Base-by-base conservation (phyloP, 306 rosid genomes). In the Castanospermum australe region DNA sequence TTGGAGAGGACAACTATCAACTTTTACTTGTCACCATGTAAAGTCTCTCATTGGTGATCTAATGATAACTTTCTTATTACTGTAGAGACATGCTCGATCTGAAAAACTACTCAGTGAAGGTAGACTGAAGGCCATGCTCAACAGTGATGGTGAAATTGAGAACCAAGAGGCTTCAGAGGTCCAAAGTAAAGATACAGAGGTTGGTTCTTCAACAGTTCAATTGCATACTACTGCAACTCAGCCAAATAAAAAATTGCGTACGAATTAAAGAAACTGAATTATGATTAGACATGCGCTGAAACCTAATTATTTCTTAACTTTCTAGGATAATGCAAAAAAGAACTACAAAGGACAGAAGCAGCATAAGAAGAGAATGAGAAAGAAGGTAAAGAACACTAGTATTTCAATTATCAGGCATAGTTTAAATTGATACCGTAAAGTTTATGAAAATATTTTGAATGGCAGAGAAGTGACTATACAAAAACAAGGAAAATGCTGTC, bases 41-140 rank as follows among this genome's bases (percentile, higher is more conserved):
- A 57, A 45, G 42, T 62, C 69, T 22, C 18, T 24, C n/a, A 17
- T 60, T 60, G 10, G 21, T 61, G 59, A 59, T 70, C 71, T 38
- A 75, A 68, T 39, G 51, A 42, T 73, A 50, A 69, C 45, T 39
- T 71, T 63, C 25, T 61, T 21, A 21, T 82, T 74, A 12, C 20
- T 87, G 83, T 64, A 94, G 98, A 88, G 94, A 77, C 97, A 94
- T 77, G 85, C 93, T 61, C 97, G 97, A 11, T 92, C 98, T 21
- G 93, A 86, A 87, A 94, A 92, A 72, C 81, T 90, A 68, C 85
- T 81, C 48, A 70, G 36, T n/a, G 90, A 89, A 74, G 98, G 97
- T 51, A 87, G 92, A 82, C 83, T 94, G 84, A 94, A 88, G 86
- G 73, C 85, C 70, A 81, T 89, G 73, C 92, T 94, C 78, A 90